Evolutionary conservation across 2,329 filamentous ascomycete species (phyloP).

Genomic region (Botrytis medusae): DNA sequence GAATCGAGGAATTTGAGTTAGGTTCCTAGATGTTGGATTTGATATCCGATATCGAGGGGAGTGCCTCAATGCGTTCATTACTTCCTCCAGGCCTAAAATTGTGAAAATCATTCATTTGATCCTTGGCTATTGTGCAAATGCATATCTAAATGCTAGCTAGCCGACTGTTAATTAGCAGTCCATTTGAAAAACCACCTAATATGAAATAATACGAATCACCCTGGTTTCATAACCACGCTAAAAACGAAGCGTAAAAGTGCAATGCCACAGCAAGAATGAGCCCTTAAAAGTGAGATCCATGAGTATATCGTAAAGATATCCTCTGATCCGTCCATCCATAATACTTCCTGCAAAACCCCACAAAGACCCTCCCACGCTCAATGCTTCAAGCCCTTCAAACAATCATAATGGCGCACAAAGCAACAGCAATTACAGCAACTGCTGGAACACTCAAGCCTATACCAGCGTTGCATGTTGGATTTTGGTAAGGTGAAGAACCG

Average conservation of each 20-base stretch:
- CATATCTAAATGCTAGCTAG: neutral
- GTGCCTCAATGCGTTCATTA: neutral
- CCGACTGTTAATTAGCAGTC: neutral
- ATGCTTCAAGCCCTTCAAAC: neutral
- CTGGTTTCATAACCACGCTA: neutral
- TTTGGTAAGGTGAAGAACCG: conserved; percentile 10
- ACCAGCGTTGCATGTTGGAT: neutral
- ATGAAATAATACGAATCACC: neutral
- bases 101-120: neutral
- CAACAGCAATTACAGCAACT: neutral
- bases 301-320: neutral
- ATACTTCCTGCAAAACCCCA: too few relatives aligned
- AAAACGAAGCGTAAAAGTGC: neutral
- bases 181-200: neutral
- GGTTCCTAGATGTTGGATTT: neutral
- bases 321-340: neutral
- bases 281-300: neutral
- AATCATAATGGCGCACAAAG: neutral
- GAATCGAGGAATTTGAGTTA: neutral
- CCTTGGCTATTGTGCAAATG: too few relatives aligned
- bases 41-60: neutral
- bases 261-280: neutral
- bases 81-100: neutral
- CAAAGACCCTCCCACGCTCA: neutral
- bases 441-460: neutral